phyloP scores from a whole-genome alignment of 2,329 filamentous ascomycete species.

The Hysterium pulicare region DNA sequence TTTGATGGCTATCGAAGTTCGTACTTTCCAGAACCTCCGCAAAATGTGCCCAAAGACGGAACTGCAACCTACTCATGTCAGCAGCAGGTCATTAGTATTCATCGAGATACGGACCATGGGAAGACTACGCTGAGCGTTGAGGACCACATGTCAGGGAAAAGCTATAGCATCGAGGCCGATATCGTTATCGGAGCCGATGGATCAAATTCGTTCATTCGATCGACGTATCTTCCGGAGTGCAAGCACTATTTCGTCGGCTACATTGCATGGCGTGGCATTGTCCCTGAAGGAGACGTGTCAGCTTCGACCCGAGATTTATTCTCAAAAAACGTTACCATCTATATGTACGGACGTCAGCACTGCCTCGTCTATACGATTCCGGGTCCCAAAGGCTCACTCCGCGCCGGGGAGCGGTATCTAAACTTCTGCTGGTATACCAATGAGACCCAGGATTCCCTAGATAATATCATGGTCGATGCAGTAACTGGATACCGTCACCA shows the following conservation, averaged over 20 bases:
- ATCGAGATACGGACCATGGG: neutral
- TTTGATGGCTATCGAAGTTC: constrained; percentile 6
- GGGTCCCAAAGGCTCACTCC: constrained; percentile 38
- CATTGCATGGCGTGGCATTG: constrained; percentile 15
- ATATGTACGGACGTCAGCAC: too few species aligned
- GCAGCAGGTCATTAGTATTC: neutral
- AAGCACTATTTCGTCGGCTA: constrained; percentile 16
- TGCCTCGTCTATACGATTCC: constrained; percentile 52
- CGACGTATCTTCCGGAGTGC: constrained; percentile 9
- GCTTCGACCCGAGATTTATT: neutral
- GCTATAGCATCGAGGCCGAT: constrained; percentile 3
- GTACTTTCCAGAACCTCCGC: neutral
- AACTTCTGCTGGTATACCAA: constrained; percentile 51
- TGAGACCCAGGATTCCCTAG: constrained; percentile 28
- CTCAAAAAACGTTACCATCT: neutral
- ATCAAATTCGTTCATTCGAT: constrained; percentile 11
- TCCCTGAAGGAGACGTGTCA: constrained; percentile 1
- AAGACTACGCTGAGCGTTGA: neutral
- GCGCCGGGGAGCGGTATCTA: constrained; percentile 40
- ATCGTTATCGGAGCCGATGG: constrained; percentile 19
- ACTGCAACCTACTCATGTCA: constrained; percentile 1
- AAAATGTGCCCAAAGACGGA: neutral
- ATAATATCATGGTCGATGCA: constrained; percentile 47
- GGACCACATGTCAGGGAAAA: neutral
- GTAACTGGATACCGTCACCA: constrained; percentile 37